phyloP scores from a whole-genome alignment of 345 rosid species.

The thale cress (Arabidopsis thaliana) region TAIR10.1 NC_003070.9:22445501-22446000 shows the following conservation, averaged over 20 bases:
- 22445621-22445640: slow-evolving; percentile 68
- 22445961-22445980: slow-evolving; percentile 88
- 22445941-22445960: neutral
- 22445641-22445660: slow-evolving; percentile 70
- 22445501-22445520: slow-evolving; percentile 89
- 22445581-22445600: slow-evolving; percentile 76
- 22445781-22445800: slow-evolving; percentile 83
- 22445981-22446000: slow-evolving; percentile 66
- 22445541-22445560: slow-evolving; percentile 94
- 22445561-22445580: slow-evolving; percentile 82
- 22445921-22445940: neutral
- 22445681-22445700: slow-evolving; percentile 72
- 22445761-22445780: slow-evolving; percentile 88
- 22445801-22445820: slow-evolving; percentile 87
- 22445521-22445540: slow-evolving; percentile 91
- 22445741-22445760: slow-evolving; percentile 98
- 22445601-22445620: slow-evolving; percentile 65
- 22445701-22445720: slow-evolving; percentile 81
- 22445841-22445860: slow-evolving; percentile 94
- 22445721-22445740: slow-evolving; percentile 93
- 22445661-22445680: slow-evolving; percentile 80
- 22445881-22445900: neutral
- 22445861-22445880: slow-evolving; percentile 55
- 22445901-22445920: neutral
- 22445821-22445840: slow-evolving; percentile 84